phyloP scores from a whole-genome alignment of 805 yeast genomes.

The Suhomyces xylopsoci region DNA sequence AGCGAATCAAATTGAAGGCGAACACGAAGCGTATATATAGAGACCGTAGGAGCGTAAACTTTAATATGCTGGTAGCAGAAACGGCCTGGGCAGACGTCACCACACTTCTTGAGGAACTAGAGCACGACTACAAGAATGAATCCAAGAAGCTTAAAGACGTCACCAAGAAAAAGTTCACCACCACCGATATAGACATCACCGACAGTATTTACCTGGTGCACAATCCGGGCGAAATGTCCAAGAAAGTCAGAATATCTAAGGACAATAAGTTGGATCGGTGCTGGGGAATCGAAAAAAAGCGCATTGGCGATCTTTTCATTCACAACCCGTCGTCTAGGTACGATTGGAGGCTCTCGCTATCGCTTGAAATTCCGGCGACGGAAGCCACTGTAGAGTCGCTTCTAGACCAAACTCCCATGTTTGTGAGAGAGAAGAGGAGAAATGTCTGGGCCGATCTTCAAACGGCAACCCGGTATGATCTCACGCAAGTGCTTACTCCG shows the following conservation, averaged over 20 bases:
- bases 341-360: conserved; percentile 73
- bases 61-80: conserved; percentile 65
- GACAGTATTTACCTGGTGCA: conserved; percentile 63
- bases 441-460: conserved; percentile 69
- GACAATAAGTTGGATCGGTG: conserved; percentile 58
- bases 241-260: conserved; percentile 60
- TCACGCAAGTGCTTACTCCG: conserved; percentile 55
- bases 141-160: conserved; percentile 16
- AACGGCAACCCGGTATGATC: conserved; percentile 69
- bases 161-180: conserved; percentile 51
- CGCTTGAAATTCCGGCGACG: conserved; percentile 72
- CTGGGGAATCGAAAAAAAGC: conserved; percentile 67
- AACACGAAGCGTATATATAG: conserved; percentile 65
- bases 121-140: conserved; percentile 47
- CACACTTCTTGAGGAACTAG: conserved; percentile 53
- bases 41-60: conserved; percentile 51
- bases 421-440: conserved; percentile 69
- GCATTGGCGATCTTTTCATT: conserved; percentile 69
- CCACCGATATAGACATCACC: conserved; percentile 57
- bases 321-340: conserved; percentile 73
- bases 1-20: conserved; percentile 62
- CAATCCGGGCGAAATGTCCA: conserved; percentile 63
- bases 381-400: conserved; percentile 53
- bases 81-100: conserved; percentile 57
- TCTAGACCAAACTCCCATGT: conserved; percentile 49